Base-by-base conservation (phyloP, 2,329 filamentous ascomycete species). In the Pseudocercospora fijiensis region DNA sequence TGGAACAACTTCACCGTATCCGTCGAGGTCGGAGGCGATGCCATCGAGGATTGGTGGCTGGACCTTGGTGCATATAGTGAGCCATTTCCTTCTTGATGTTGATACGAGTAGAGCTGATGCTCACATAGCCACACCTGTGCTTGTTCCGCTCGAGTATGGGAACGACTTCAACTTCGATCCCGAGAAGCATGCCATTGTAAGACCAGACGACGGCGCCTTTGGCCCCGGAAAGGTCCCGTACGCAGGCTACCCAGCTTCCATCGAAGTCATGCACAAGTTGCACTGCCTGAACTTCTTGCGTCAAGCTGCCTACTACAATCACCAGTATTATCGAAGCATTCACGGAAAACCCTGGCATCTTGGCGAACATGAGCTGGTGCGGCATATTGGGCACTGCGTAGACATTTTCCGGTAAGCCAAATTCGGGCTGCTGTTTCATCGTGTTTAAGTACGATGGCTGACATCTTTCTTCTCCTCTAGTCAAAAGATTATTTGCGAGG, bases 221-320 rank as follows among this genome's bases (percentile, higher is more conserved):
- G 33, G 8, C 16, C 33, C 33, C 33, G 33, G 33, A 8, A 16
- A 7, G 7, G 33, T 37, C 8, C 33, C 22, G 7, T 37, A 37
- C 33, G 16, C 8, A 37, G 41, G 41, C 7, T 60, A 60, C 22
- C n/a, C 37, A 3, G 57, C 41, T 22, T 22, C 24, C 2, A 60
- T 60, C 26, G 57, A 60, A 51, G 57, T 60, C 43, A 47, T 60
- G n/a, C 57, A 60, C 26, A 33, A 60, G 9, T 41, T 60, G 3
- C 57, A 60, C 41, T 60, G 57, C 41, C 45, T 60, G 8, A 52
- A 49, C 11, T 22, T 26, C 22, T 41, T 60, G 5, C 37, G 41
- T 7, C 57, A 60, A 51, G 28, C 41, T 13, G 4, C 45, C 37
- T n/a, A 22, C 57, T 28, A 13, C 27, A 33, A 41, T 11, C 27